Evolutionary conservation across 2,329 filamentous ascomycete genomes (phyloP), one percentile per base, ranked within the genome.

Genomic region (Colletotrichum noveboracense): DNA sequence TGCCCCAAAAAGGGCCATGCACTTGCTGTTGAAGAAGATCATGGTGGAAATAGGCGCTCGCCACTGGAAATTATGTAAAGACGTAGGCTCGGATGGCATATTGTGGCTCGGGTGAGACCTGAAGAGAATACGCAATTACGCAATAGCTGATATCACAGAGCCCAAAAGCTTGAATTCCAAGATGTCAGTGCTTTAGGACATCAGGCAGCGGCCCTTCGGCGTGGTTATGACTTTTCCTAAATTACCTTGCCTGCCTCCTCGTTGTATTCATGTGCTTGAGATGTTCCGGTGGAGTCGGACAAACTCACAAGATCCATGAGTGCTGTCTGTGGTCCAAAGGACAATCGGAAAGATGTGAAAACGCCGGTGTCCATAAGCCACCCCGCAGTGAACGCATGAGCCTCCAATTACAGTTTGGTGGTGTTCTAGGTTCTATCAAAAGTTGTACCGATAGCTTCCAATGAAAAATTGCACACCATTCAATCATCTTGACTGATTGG

Each of bases 71-170:
- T 7, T 1, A 13, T 13, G 10, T 3, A 6, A 12, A 48, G 5
- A 48, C 7, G 43, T 48, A 21, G 6, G 18, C n/a, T 48, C 1
- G n/a, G 10, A 48, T 21, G 43, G n/a, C 2, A 7, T 21, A 13
- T 12, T n/a, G 0, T 21, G n/a, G 10, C 10, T 21, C 43, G 18
- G 43, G n/a, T 21, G 0, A 7, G 18, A 4, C 3, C 0, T 21
- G 38, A 21, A 12, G 38, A 48, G 18, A 2, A n/a, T 12, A n/a
- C 10, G 1, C 8, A 7, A n/a, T n/a, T 30, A 30, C 38, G 8
- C 18, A 2, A 13, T 7, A n/a, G 18, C 0, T 13, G 9, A 0
- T 13, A 48, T 48, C 6, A 48, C 43, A 48, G 43, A 48, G 5
- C 1, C 18, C n/a, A 48, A 21, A 13, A 2, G 43, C 18, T 48